phyloP scores from a whole-genome alignment of 139 green algal genomes.

The Volvox africanus region DNA sequence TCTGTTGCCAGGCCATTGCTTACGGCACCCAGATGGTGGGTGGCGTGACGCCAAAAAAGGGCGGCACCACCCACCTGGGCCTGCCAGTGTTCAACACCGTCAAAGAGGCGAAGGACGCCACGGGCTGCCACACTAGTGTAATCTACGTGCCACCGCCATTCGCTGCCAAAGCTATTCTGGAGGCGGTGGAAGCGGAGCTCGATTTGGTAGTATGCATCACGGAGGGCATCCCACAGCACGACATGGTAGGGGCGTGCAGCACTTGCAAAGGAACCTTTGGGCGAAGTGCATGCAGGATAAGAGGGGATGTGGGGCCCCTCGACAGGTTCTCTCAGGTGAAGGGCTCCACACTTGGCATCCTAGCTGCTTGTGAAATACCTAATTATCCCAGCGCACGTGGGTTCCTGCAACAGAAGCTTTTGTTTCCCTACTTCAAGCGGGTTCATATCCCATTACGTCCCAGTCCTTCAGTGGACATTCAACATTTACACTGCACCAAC shows the following conservation, averaged over 20 bases:
- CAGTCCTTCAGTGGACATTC: too few relatives aligned
- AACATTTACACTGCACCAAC: too few relatives aligned
- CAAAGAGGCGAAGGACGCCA: slow-evolving; percentile 87
- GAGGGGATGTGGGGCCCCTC: too few relatives aligned
- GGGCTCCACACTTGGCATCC: too few relatives aligned
- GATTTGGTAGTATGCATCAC: slow-evolving; percentile 99
- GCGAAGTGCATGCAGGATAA: too few relatives aligned
- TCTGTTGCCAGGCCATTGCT: slow-evolving; percentile 87
- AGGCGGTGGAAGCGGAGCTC: slow-evolving; percentile 95
- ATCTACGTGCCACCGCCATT: slow-evolving; percentile 98
- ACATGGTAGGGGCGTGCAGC: slow-evolving; percentile 83
- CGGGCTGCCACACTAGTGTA: slow-evolving; percentile 86
- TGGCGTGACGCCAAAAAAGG: slow-evolving; percentile 97
- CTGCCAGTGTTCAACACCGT: slow-evolving; percentile 96
- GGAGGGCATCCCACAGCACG: slow-evolving; percentile 98
- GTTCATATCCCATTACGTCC: too few relatives aligned
- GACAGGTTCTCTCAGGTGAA: too few relatives aligned
- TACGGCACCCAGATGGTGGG: slow-evolving; percentile 99
- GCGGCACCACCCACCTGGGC: slow-evolving; percentile 93
- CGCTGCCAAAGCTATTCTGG: slow-evolving; percentile 94
- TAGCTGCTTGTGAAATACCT: too few relatives aligned
- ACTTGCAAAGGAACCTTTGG: too few relatives aligned
- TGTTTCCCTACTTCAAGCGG: too few relatives aligned
- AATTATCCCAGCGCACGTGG: too few relatives aligned
- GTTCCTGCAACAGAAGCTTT: too few relatives aligned